Evolutionary conservation across 495 filamentous ascomycete genomes (phyloP), one percentile per base, ranked within the genome.

Genomic region (Barbatosphaeria neglecta): DNA sequence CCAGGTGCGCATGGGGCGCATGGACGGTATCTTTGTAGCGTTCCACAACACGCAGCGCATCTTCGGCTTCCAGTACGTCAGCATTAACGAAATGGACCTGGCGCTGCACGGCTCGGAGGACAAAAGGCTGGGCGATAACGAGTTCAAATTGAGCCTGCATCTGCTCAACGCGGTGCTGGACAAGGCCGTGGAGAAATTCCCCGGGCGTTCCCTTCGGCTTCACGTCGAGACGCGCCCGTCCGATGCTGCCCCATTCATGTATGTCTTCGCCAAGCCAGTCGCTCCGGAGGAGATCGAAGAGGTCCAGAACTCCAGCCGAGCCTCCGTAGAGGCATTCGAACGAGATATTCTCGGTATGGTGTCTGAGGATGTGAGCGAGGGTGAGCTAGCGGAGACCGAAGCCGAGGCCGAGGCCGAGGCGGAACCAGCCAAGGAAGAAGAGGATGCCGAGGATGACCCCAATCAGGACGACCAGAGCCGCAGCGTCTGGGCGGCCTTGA

Each of bases 21-120:
- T 99, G 92, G 90, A 97, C 52, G 92, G 92, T 43, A 96, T 97
- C 42, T 97, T 96, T 54, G 86, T 96, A n/a, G 93, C 93, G 11
- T 97, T 81, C 61, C 92, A 99, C 66, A 99, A 99, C 55, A 82
- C 87, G 5, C 75, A 94, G 60, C 80, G 87, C 27, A 94, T 99
- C 37, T 99, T 99, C 58, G 92, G 92, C 0, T 99, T 99, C 64
- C 92, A 97, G 62, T 99, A 99, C 56, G 69, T 99, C 45, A 78
- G 79, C 46, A 61, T 95, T 13, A 54, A 72, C 1, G 93, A 97
- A 55, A 92, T 99, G 85, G 92, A 99, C 60, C 59, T 68, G 13
- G 73, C 85, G 0, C 58, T 99, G 6, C 92, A 99, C 56, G 88
- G 87, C 18, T 78, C 82, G 45, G 50, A 52, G 4, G 69, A 85